Evolutionary conservation across 2,329 filamentous ascomycete species (phyloP).

Genomic region (Alternaria alternata): DNA sequence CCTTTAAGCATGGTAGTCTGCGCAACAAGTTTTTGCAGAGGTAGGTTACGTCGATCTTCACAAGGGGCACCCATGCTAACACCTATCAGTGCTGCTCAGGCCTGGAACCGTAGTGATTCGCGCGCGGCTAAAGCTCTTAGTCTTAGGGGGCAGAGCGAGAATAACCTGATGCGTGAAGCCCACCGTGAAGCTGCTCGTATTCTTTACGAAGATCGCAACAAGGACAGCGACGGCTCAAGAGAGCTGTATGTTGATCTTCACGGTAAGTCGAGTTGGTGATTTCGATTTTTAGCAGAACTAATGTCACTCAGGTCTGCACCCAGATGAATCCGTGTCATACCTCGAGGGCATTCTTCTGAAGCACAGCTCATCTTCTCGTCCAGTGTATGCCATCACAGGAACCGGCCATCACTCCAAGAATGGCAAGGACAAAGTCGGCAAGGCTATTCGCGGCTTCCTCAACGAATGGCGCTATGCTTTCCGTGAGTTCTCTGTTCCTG

Average conservation of each 20-base stretch:
- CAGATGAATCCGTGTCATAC: constrained; percentile 95
- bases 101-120: constrained; percentile 98
- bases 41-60: constrained; percentile 54
- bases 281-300: constrained; percentile 6
- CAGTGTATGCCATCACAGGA: constrained; percentile 94
- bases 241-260: constrained; percentile 97
- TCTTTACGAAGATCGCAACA: constrained; percentile 93
- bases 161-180: constrained; percentile 95
- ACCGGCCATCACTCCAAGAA: constrained; percentile 98
- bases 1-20: constrained; percentile 95
- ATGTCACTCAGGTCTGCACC: constrained; percentile 74
- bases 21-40: constrained; percentile 97
- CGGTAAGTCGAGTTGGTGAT: constrained; percentile 53
- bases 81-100: constrained; percentile 80
- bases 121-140: constrained; percentile 94
- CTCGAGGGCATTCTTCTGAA: constrained; percentile 87
- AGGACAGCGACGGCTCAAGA: constrained; percentile 63
- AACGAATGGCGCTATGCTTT: constrained; percentile 97
- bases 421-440: constrained; percentile 97
- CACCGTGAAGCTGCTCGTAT: constrained; percentile 92
- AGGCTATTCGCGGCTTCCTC: constrained; percentile 87
- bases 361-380: constrained; percentile 73
- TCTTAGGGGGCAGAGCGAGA: constrained; percentile 93
- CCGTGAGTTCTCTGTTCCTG: constrained; percentile 93
- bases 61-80: constrained; percentile 14